phyloP scores from a whole-genome alignment of 176 grass and related monocot species.

The Musa beccarii region DNA sequence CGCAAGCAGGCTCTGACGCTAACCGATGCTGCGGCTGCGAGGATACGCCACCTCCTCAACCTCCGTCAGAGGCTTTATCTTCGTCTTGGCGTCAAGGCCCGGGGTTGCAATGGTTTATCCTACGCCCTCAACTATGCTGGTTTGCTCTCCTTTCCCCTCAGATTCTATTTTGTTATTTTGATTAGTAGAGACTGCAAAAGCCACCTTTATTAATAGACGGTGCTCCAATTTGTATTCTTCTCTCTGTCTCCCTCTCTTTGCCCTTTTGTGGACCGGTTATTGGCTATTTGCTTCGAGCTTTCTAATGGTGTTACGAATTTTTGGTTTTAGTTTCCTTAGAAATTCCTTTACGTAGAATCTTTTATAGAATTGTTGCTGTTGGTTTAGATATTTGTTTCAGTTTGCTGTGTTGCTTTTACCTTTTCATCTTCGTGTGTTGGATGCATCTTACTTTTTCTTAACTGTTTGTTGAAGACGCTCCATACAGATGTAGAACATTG shows the following conservation, averaged over 20 bases:
- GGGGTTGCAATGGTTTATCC: slow-evolving; percentile 85
- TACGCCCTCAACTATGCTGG: slow-evolving; percentile 90
- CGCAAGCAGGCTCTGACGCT: slow-evolving; percentile 57
- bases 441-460: no score
- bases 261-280: background rate
- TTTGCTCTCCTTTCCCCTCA: slow-evolving; percentile 6
- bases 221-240: no score
- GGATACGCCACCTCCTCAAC: slow-evolving; percentile 63
- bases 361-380: background rate
- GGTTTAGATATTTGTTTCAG: background rate
- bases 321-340: background rate
- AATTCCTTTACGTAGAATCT: no score
- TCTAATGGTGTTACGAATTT: background rate
- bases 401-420: background rate
- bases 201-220: no score
- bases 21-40: slow-evolving; percentile 42
- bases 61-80: slow-evolving; percentile 58
- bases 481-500: no score
- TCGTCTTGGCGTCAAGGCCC: slow-evolving; percentile 61
- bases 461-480: no score
- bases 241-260: no score
- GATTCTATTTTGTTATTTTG: background rate
- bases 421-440: no score
- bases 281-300: background rate
- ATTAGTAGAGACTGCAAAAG: no score